These are phyloP conservation scores for Sambucus nigra DNA, from an alignment of 129 eudicot genomes.

Conservation along the genomic window DNA sequence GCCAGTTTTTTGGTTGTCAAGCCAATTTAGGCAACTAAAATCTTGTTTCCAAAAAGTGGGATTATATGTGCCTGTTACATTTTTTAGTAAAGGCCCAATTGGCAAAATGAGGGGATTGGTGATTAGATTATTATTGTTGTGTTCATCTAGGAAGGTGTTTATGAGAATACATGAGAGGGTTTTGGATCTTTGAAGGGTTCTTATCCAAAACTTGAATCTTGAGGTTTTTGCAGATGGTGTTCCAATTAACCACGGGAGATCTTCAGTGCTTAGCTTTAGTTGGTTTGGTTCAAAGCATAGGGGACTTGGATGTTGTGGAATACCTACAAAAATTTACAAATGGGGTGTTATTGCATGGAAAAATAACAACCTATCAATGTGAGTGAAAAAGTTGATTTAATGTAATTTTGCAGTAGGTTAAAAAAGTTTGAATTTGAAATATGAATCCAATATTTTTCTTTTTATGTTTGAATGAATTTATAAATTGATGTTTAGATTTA, in stretches of 20 bases:
- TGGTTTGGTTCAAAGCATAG: slow-evolving; percentile 33
- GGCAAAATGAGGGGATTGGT: slow-evolving; percentile 27
- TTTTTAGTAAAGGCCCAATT: slow-evolving; percentile 36
- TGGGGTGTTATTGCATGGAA: no score
- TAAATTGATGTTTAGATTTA: no score
- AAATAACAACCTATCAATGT: no score
- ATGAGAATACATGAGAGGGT: slow-evolving; percentile 44
- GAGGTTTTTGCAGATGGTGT: slow-evolving; percentile 36
- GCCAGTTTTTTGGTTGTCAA: slow-evolving; percentile 30
- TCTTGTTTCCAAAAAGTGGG: slow-evolving; percentile 40
- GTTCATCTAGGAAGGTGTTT: slow-evolving; percentile 37
- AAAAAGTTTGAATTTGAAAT: no score
- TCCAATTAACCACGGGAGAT: slow-evolving; percentile 90
- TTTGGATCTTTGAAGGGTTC: slow-evolving; percentile 46
- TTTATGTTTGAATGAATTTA: no score
- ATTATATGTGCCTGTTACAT: slow-evolving; percentile 3
- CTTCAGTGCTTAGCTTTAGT: slow-evolving; percentile 37
- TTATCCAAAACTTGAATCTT: slow-evolving; percentile 69
- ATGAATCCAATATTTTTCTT: no score
- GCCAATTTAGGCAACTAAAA: slow-evolving; percentile 42
- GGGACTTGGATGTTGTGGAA: slow-evolving; percentile 48
- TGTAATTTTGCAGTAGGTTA: no score
- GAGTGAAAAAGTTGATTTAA: no score
- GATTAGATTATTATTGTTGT: neutral
- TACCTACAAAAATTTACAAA: slow-evolving; percentile 34